Evolutionary conservation across 2,329 filamentous ascomycete species (phyloP).

Genomic region (Diatrype stigma): DNA sequence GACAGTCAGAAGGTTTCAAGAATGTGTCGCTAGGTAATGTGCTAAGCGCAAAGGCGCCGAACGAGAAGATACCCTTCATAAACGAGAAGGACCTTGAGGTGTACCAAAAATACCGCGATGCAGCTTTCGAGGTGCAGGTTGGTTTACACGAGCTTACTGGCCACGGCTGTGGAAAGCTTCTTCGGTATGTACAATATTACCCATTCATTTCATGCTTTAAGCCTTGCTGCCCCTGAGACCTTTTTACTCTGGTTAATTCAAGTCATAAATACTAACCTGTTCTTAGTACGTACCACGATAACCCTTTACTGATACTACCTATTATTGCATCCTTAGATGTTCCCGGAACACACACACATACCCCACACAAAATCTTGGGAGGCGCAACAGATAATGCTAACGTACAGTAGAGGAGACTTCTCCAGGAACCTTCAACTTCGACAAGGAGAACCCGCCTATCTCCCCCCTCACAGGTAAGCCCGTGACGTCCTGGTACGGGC

Average conservation of each 20-base stretch:
- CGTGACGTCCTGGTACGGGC: constrained; percentile 85
- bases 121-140: constrained; percentile 91
- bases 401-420: constrained; percentile 63
- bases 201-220: background rate
- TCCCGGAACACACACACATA: background rate
- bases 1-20: constrained; percentile 84
- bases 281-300: background rate
- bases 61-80: constrained; percentile 92
- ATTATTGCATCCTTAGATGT: background rate
- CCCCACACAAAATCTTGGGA: background rate
- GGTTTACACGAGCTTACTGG: constrained; percentile 84
- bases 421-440: constrained; percentile 82
- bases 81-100: constrained; percentile 70
- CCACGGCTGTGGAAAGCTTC: constrained; percentile 88
- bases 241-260: background rate
- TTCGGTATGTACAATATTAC: constrained; percentile 38
- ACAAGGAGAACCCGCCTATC: constrained; percentile 72
- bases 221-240: background rate
- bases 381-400: background rate
- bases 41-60: constrained; percentile 81
- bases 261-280: background rate
- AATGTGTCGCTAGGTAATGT: constrained; percentile 94
- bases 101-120: constrained; percentile 79
- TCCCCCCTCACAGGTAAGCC: constrained; percentile 76
- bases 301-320: background rate